Conservation (phyloP, 495 filamentous ascomycete genomes). For the Xylaria nigripes region DNA sequence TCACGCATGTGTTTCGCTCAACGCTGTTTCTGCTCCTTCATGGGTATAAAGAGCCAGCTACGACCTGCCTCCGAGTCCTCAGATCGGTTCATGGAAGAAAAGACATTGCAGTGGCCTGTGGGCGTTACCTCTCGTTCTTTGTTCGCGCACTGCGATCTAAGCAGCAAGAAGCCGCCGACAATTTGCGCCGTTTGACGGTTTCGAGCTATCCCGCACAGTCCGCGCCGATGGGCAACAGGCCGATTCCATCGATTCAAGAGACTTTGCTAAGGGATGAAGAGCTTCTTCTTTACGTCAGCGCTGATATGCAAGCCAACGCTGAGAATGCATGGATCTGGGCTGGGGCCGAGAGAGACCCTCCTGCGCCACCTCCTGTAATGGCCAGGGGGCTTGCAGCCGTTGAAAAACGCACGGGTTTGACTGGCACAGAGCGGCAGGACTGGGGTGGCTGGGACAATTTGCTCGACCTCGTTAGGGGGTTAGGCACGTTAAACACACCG, state of each 20-base stretch:
- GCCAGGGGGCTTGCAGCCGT: constrained; percentile 15
- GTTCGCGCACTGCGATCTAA: constrained; percentile 54
- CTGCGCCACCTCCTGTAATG: constrained; percentile 12
- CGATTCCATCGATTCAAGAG: constrained; percentile 31
- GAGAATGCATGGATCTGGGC: constrained; percentile 86
- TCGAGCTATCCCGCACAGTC: constrained; percentile 19
- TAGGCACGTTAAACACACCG: constrained; percentile 19
- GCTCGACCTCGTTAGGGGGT: constrained; percentile 29
- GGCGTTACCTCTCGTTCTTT: constrained; percentile 80
- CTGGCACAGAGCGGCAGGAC: constrained; percentile 42
- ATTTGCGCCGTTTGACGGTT: constrained; percentile 22
- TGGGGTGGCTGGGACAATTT: constrained; percentile 51
- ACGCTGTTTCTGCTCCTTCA: constrained; percentile 70
- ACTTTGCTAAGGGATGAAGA: constrained; percentile 76
- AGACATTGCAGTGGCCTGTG: constrained; percentile 68
- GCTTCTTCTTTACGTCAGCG: constrained; percentile 79
- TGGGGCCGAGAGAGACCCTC: constrained; percentile 48
- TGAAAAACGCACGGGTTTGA: constrained; percentile 29
- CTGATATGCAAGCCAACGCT: constrained; percentile 76
- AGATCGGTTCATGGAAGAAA: constrained; percentile 60
- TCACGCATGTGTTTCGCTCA: constrained; percentile 87
- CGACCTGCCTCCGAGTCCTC: constrained; percentile 63
- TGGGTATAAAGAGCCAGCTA: constrained; percentile 60
- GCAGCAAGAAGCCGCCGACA: constrained; percentile 39
- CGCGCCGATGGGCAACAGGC: constrained; percentile 16